Base-by-base conservation (phyloP, 2,329 filamentous ascomycete species). In the Biscogniauxia mediterranea region DNA sequence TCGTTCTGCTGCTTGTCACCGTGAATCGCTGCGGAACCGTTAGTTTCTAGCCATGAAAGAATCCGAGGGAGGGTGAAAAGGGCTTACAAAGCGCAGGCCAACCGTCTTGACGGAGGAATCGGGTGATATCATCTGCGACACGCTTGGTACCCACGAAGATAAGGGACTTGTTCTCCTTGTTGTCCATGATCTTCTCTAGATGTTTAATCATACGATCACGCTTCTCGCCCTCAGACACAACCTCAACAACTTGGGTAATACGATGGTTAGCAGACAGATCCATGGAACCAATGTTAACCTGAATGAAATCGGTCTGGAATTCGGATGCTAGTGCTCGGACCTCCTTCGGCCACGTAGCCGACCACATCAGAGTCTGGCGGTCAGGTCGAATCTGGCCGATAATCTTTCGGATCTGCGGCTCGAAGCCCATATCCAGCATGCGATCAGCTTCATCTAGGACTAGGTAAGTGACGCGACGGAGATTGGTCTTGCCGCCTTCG, bases 391-490 rank as follows among this genome's bases (percentile, higher is more conserved):
- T 98, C 81, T 99, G 95, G 66, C 90, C 86, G 70, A 99, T 93
- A 69, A 99, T 98, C 84, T 98, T 98, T 83, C 95, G 92, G 73
- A 99, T 98, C 79, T 98, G 95, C 69, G 95, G 95, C 82, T 99
- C 95, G 81, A 99, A 98, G 87, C 95, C 95, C 95, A 99, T 99
- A 82, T 99, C 95, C 77, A 99, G 85, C 95, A 99, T 99, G 75
- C 95, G 94, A 81, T 99, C 95, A 76, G 95, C 95, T 83, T 99
- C 95, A 73, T 99, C 95, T 66, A 99, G 93, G 69, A 98, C 95
- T 61, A 99, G 85, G 81, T 99, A 99, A 60, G 95, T 99, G 65
- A 98, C 93, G 77, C 95, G 93, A 69, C 94, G 94, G 66, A 99
- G 87, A 82, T 99, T 98, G 72, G 95, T 99, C 85, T 96, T 96